A percentile compares a stretch with the other conserved stretches of the same genome.
phyloP scores from a whole-genome alignment of 2,329 filamentous ascomycete genomes.

The Aureobasidium leucospermi region DNA sequence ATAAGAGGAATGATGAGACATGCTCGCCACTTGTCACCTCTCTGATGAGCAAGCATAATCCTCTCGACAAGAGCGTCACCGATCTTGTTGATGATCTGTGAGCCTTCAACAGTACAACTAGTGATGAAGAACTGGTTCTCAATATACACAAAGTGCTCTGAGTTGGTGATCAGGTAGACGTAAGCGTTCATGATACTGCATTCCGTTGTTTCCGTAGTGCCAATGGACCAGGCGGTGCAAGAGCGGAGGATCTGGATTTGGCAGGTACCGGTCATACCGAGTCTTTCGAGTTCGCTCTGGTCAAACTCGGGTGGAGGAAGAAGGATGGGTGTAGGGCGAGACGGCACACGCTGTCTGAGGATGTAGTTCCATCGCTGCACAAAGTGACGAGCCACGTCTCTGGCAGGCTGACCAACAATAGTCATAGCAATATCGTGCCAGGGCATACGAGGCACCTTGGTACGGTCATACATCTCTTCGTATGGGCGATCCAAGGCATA shows the following conservation, averaged over 20 bases:
- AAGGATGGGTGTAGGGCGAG: slow-evolving; percentile 85
- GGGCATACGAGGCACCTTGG: slow-evolving; percentile 84
- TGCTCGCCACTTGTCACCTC: slow-evolving; percentile 83
- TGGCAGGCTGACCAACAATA: slow-evolving; percentile 87
- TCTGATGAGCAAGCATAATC: slow-evolving; percentile 74
- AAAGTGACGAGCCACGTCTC: slow-evolving; percentile 91
- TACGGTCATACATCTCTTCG: slow-evolving; percentile 97
- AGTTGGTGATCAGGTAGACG: slow-evolving; percentile 87
- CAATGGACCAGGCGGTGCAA: slow-evolving; percentile 83
- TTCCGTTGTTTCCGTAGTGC: slow-evolving; percentile 74
- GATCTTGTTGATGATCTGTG: slow-evolving; percentile 84
- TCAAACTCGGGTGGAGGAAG: slow-evolving; percentile 90
- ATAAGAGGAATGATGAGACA: slow-evolving; percentile 88
- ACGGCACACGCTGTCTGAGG: slow-evolving; percentile 83
- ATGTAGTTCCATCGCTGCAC: slow-evolving; percentile 98
- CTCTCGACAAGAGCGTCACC: slow-evolving; percentile 91
- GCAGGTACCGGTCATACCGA: slow-evolving; percentile 87
- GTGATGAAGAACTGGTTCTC: slow-evolving; percentile 99
- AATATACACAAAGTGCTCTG: slow-evolving; percentile 95
- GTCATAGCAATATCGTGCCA: slow-evolving; percentile 99
- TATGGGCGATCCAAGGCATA: slow-evolving; percentile 89
- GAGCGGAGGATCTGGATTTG: slow-evolving; percentile 94
- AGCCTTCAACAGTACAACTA: slow-evolving; percentile 79
- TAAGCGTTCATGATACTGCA: slow-evolving; percentile 96
- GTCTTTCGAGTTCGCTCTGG: slow-evolving; percentile 71